Percentiles rank a stretch among this genome's conserved stretches.
Evolutionary conservation across 1,284 basidiomycete species (phyloP).

Genomic region (Wallemia ichthyophaga): DNA sequence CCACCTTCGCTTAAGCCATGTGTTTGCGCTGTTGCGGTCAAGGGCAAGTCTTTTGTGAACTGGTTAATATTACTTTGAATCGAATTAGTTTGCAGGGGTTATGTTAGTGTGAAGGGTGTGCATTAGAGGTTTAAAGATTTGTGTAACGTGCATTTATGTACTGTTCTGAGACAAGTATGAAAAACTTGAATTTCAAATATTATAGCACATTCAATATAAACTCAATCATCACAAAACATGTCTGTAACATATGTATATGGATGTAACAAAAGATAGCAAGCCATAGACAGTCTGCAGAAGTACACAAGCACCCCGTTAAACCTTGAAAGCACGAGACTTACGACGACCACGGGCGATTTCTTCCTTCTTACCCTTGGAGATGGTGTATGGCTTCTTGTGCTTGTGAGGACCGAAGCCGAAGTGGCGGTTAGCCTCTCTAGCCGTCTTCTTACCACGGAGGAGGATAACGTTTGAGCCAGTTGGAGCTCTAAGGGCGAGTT

Average conservation of each 20-base stretch:
- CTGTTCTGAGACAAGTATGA: too few species aligned
- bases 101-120: too few species aligned
- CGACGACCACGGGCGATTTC: slow-evolving; percentile 23
- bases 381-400: slow-evolving; percentile 79
- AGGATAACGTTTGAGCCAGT: slow-evolving; percentile 87
- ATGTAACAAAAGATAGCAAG: not conserved
- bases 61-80: not conserved
- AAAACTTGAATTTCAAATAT: too few species aligned
- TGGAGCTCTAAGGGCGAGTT: slow-evolving; percentile 74
- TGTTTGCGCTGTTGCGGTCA: too few species aligned
- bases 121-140: too few species aligned
- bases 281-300: not conserved
- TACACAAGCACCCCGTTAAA: slow-evolving; percentile 1
- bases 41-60: not conserved
- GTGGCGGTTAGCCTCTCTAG: slow-evolving; percentile 82
- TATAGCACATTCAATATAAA: too few species aligned
- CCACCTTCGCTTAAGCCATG: slow-evolving; percentile 16
- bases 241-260: not conserved
- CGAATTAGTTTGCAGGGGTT: not conserved
- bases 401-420: slow-evolving; percentile 81
- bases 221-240: too few species aligned
- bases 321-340: slow-evolving; percentile 17
- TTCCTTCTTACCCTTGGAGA: slow-evolving; percentile 78
- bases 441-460: slow-evolving; percentile 67
- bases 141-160: too few species aligned